Conservation (phyloP, 805 yeast genomes). For the Cephaloascus fragrans region DNA sequence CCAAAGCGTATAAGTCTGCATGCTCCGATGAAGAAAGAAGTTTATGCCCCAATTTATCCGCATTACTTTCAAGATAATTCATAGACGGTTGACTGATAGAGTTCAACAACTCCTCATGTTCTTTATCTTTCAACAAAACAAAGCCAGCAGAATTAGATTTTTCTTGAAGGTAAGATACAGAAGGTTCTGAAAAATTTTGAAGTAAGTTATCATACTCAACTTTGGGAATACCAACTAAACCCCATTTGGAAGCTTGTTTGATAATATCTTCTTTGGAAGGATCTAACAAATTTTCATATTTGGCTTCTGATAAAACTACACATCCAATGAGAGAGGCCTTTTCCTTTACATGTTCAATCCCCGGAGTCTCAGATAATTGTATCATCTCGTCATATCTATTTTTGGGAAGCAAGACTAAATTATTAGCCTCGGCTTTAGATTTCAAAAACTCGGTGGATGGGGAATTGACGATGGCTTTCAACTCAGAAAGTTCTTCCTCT, state of each 20-base stretch:
- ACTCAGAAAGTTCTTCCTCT: slow-evolving; percentile 4
- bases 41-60: neutral
- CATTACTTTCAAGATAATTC: slow-evolving; percentile 1
- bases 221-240: slow-evolving; percentile 2
- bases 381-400: slow-evolving; percentile 2
- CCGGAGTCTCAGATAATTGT: slow-evolving; percentile 8
- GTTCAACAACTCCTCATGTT: slow-evolving; percentile 6
- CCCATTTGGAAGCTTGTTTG: slow-evolving; percentile 3
- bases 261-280: slow-evolving; percentile 7
- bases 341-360: slow-evolving; percentile 11
- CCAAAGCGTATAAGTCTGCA: neutral
- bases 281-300: slow-evolving; percentile 1
- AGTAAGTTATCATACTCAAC: slow-evolving; percentile 1
- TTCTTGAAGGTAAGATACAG: slow-evolving; percentile 12
- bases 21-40: neutral
- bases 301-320: neutral
- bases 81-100: slow-evolving; percentile 2
- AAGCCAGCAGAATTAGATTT: slow-evolving; percentile 14
- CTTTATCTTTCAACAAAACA: slow-evolving; percentile 8
- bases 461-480: slow-evolving; percentile 2
- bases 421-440: slow-evolving; percentile 9
- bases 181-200: slow-evolving; percentile 3
- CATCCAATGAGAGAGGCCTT: slow-evolving; percentile 7
- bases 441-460: slow-evolving; percentile 8
- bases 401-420: slow-evolving; percentile 4